phyloP scores from a whole-genome alignment of 306 rosid species.

The Fagus crenata region DNA sequence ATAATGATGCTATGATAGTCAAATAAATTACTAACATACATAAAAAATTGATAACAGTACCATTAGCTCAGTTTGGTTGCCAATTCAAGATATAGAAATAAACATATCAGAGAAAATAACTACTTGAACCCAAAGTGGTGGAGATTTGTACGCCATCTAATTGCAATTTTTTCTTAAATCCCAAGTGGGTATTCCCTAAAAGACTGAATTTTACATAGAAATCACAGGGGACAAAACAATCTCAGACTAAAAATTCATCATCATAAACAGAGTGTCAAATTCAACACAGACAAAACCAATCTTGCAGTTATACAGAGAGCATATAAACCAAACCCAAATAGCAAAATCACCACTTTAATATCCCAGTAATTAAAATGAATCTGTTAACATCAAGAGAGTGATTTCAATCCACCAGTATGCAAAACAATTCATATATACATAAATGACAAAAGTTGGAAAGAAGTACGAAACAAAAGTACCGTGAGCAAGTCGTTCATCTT shows the following conservation, averaged over 20 bases:
- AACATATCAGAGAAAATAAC: neutral
- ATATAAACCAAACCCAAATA: conserved; percentile 4
- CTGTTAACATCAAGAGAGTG: conserved; percentile 3
- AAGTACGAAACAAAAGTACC: conserved; percentile 46
- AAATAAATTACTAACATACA: neutral
- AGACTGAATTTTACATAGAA: neutral
- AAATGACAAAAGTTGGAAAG: neutral
- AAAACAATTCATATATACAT: neutral
- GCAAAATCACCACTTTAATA: neutral
- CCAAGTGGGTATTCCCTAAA: conserved; percentile 5
- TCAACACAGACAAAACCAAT: neutral
- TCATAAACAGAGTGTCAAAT: conserved; percentile 4
- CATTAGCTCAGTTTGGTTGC: neutral
- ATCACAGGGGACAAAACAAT: neutral
- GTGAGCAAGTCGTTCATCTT: conserved; percentile 89
- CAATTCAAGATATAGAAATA: neutral
- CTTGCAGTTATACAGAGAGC: neutral
- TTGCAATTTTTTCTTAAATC: conserved; percentile 1
- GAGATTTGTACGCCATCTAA: conserved; percentile 17
- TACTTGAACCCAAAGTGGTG: conserved; percentile 18
- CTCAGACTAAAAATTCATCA: neutral
- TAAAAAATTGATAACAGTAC: neutral
- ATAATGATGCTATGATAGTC: neutral
- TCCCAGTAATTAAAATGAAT: neutral
- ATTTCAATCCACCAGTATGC: conserved; percentile 26